Percentiles rank a stretch among this genome's conserved stretches.
These are phyloP conservation scores for Coemansia sp. DNA, from an alignment of 192 early-diverging fungal species.

Conservation along the genomic window DNA sequence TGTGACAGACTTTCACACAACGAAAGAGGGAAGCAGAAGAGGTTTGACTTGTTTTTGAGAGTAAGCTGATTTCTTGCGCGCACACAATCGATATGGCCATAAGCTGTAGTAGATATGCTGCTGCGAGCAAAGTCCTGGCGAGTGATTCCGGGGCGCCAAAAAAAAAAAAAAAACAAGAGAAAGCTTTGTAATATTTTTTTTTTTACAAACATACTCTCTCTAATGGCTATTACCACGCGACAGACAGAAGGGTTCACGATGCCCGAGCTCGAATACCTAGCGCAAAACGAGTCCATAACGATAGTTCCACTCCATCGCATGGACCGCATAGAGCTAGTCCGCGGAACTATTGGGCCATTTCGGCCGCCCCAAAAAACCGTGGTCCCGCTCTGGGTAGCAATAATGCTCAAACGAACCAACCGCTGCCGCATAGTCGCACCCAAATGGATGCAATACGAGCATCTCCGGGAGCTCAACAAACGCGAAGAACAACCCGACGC, in stretches of 20 bases:
- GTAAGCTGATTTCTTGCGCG: background rate
- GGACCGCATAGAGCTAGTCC: slow-evolving; percentile 73
- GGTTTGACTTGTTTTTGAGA: background rate
- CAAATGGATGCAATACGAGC: slow-evolving; percentile 78
- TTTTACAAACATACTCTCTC: background rate
- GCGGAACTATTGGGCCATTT: slow-evolving; percentile 76
- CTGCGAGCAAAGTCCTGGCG: background rate
- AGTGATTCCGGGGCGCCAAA: background rate
- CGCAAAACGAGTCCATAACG: slow-evolving; percentile 73
- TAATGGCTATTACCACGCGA: slow-evolving; percentile 42
- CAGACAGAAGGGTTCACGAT: slow-evolving; percentile 66
- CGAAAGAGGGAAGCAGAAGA: slow-evolving; percentile 2
- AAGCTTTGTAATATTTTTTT: background rate
- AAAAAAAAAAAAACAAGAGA: background rate
- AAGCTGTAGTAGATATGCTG: background rate
- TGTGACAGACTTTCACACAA: too few species aligned
- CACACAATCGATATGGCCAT: background rate
- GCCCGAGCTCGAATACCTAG: slow-evolving; percentile 85
- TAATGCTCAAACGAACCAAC: slow-evolving; percentile 78
- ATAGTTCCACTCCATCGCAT: slow-evolving; percentile 77
- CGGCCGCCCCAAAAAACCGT: slow-evolving; percentile 73
- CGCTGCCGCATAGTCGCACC: slow-evolving; percentile 83
- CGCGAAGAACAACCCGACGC: slow-evolving; percentile 67
- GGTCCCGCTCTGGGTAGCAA: slow-evolving; percentile 90
- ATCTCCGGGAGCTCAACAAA: slow-evolving; percentile 63